Percentiles rank a stretch among this genome's conserved stretches.
phyloP scores from a whole-genome alignment of 441 rosid species.

The Populus tomentosa region DNA sequence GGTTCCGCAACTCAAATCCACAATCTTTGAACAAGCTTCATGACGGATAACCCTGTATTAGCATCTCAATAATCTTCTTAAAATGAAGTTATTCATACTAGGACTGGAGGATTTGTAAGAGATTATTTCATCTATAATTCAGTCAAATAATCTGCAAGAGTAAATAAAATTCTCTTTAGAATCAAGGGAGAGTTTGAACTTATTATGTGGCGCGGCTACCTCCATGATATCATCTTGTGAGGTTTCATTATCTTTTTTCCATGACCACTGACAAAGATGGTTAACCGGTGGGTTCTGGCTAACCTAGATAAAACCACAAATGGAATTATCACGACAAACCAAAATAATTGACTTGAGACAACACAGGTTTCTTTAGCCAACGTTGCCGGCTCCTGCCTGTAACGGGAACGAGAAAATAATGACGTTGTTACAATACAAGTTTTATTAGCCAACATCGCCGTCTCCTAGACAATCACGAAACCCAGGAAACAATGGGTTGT shows the following conservation, averaged over 20 bases:
- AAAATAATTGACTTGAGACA: not conserved
- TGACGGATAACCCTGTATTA: too few species aligned
- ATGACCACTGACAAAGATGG: not conserved
- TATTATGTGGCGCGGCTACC: not conserved
- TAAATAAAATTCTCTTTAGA: not conserved
- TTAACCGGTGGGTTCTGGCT: not conserved
- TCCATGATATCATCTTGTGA: not conserved
- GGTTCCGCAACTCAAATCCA: too few species aligned
- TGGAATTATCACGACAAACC: not conserved
- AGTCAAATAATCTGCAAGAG: too few species aligned
- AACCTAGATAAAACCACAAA: not conserved
- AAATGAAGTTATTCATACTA: too few species aligned
- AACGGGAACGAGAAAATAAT: not conserved
- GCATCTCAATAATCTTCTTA: too few species aligned
- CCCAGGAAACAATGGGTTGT: not conserved
- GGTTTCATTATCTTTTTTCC: not conserved
- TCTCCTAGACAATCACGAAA: not conserved
- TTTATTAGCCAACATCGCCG: not conserved
- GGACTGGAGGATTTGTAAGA: not conserved
- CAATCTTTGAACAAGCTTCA: too few species aligned
- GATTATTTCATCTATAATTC: too few species aligned
- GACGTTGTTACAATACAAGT: not conserved
- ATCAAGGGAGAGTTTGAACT: not conserved
- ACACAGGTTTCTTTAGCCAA: not conserved
- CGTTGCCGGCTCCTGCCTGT: not conserved